Percentiles rank a stretch among this genome's conserved stretches.
These are phyloP conservation scores for Globisporangium apiculatum DNA, from an alignment of 352 stramenopile genomes.

Conservation along the genomic window DNA sequence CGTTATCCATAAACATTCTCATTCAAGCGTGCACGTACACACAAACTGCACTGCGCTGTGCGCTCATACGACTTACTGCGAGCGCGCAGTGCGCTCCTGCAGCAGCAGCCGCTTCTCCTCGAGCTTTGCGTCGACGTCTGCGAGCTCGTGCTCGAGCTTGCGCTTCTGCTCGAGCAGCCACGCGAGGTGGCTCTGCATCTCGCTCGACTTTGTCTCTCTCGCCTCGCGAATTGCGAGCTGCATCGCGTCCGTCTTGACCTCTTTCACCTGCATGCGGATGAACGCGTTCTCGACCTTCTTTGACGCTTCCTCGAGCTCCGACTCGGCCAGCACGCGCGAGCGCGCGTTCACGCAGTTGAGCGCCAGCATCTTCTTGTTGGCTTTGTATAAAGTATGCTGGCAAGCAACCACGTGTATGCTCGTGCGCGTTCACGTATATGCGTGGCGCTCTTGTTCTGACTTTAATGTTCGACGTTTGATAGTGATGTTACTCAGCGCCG, in stretches of 20 bases:
- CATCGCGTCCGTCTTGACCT: constrained; percentile 33
- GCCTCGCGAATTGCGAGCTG: constrained; percentile 30
- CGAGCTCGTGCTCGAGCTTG: constrained; percentile 38
- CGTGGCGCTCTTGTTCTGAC: too few relatives aligned
- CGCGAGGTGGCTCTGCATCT: constrained; percentile 48
- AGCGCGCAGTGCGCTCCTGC: constrained; percentile 25
- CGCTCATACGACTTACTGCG: not conserved
- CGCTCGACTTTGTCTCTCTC: constrained; percentile 23
- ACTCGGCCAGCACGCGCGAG: constrained; percentile 39
- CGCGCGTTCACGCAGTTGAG: constrained; percentile 68
- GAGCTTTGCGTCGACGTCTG: constrained; percentile 35
- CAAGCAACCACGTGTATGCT: too few relatives aligned
- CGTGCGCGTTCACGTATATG: too few relatives aligned
- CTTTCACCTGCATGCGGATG: constrained; percentile 46
- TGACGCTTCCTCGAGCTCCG: constrained; percentile 59
- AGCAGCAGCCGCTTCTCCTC: constrained; percentile 49
- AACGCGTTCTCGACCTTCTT: constrained; percentile 57
- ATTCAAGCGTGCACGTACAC: not conserved
- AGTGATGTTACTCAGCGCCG: too few relatives aligned
- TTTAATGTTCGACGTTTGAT: too few relatives aligned
- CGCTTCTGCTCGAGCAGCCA: constrained; percentile 46
- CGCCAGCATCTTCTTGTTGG: constrained; percentile 24
- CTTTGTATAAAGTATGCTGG: not conserved
- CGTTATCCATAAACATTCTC: not conserved
- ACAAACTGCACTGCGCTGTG: not conserved